Conservation (phyloP, 164 flowering plant species). For the Annona cherimola region DNA sequence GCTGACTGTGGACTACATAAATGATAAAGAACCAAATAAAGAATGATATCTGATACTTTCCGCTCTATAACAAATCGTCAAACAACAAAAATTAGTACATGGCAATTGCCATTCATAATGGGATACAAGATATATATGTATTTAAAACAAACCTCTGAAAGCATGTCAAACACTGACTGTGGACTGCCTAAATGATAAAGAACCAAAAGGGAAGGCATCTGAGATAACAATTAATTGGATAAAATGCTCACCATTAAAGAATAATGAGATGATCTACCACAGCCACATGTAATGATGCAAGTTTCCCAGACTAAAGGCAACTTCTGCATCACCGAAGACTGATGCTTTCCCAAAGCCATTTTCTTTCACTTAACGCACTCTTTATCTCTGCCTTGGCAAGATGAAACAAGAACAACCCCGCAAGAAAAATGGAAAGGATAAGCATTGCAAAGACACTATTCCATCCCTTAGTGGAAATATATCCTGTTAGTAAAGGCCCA, state of each 20-base stretch:
- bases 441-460: slow-evolving; percentile 83
- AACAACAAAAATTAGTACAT: neutral
- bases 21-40: slow-evolving; percentile 6
- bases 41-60: neutral
- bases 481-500: slow-evolving; percentile 88
- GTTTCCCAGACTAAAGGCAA: neutral
- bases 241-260: neutral
- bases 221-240: neutral
- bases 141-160: neutral
- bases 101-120: neutral
- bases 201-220: slow-evolving; percentile 1
- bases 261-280: neutral
- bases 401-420: slow-evolving; percentile 55
- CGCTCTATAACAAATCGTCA: neutral
- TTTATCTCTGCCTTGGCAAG: slow-evolving; percentile 58
- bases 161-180: neutral
- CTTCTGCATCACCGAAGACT: neutral
- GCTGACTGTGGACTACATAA: neutral
- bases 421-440: slow-evolving; percentile 47
- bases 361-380: slow-evolving; percentile 42
- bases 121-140: slow-evolving; percentile 2
- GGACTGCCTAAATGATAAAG: slow-evolving; percentile 5
- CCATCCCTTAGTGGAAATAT: slow-evolving; percentile 87
- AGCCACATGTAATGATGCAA: neutral
- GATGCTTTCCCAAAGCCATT: slow-evolving; percentile 26